phyloP scores from a whole-genome alignment of 352 stramenopile species.

The Bremia lactucae region DNA sequence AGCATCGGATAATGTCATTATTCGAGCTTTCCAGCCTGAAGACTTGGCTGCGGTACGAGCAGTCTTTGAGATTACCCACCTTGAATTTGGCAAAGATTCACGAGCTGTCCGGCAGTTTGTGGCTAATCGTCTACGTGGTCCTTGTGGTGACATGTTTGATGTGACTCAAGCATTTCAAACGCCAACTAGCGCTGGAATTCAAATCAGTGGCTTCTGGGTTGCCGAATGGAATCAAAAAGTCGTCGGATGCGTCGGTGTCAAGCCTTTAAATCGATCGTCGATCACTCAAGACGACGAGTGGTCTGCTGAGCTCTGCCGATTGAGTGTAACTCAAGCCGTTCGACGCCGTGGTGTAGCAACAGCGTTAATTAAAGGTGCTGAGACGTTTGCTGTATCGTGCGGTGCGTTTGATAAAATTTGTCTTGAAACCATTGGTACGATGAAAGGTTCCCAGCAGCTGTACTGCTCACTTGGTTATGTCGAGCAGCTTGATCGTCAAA shows the following conservation, averaged over 20 bases:
- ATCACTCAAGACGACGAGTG: background rate
- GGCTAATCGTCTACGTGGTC: slow-evolving; percentile 33
- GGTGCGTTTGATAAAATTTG: slow-evolving; percentile 24
- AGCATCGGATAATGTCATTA: slow-evolving; percentile 10
- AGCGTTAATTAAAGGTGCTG: slow-evolving; percentile 30
- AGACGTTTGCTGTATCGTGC: slow-evolving; percentile 22
- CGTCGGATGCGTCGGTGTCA: slow-evolving; percentile 52
- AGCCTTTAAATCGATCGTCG: slow-evolving; percentile 12
- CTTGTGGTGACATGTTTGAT: slow-evolving; percentile 43
- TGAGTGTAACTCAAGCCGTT: slow-evolving; percentile 33
- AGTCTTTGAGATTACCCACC: slow-evolving; percentile 51
- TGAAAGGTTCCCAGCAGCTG: slow-evolving; percentile 42
- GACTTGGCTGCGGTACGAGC: slow-evolving; percentile 35
- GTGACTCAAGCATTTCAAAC: slow-evolving; percentile 31
- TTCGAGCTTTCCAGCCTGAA: slow-evolving; percentile 40
- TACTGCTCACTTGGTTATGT: slow-evolving; percentile 36
- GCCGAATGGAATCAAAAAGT: slow-evolving; percentile 27
- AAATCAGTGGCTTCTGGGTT: slow-evolving; percentile 49
- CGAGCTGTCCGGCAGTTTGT: slow-evolving; percentile 66
- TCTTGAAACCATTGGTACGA: slow-evolving; percentile 56
- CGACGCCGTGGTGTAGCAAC: slow-evolving; percentile 41
- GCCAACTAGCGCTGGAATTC: background rate
- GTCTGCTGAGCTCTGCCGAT: slow-evolving; percentile 43
- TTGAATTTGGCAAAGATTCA: slow-evolving; percentile 36
- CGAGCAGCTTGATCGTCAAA: slow-evolving; percentile 22